Conservation (phyloP, 306 rosid species). For the Ochetophila trinervis region DNA sequence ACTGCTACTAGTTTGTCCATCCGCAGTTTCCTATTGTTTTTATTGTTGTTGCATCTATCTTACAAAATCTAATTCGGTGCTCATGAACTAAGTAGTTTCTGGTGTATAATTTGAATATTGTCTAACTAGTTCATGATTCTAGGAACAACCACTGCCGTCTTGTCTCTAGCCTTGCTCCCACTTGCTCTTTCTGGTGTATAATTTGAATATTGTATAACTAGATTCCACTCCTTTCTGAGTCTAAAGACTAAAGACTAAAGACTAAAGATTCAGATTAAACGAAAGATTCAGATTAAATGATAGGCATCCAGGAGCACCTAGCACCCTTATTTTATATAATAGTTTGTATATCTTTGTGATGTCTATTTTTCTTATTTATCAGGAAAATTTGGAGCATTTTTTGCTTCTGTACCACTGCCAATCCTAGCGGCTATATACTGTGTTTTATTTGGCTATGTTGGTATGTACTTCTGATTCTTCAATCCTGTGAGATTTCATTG, state of each 20-base stretch:
- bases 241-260: too few species aligned
- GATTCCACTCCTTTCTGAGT: too few species aligned
- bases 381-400: slow-evolving; percentile 81
- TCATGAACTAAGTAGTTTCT: neutral
- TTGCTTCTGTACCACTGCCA: slow-evolving; percentile 74
- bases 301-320: too few species aligned
- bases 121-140: too few species aligned
- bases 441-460: slow-evolving; percentile 69
- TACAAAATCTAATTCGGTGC: too few species aligned
- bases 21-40: neutral
- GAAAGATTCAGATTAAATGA: too few species aligned
- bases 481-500: neutral
- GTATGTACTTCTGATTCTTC: slow-evolving; percentile 37
- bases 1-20: neutral
- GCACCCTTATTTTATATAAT: too few species aligned
- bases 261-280: too few species aligned
- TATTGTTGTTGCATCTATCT: neutral
- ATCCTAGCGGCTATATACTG: slow-evolving; percentile 75
- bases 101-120: neutral
- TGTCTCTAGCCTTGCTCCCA: too few species aligned
- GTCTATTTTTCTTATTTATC: slow-evolving; percentile 2
- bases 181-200: neutral
- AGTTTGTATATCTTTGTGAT: neutral
- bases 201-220: neutral
- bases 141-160: too few species aligned